Base-by-base conservation (phyloP, 176 grass and related monocot species). In the Saccharum officinarum region DNA sequence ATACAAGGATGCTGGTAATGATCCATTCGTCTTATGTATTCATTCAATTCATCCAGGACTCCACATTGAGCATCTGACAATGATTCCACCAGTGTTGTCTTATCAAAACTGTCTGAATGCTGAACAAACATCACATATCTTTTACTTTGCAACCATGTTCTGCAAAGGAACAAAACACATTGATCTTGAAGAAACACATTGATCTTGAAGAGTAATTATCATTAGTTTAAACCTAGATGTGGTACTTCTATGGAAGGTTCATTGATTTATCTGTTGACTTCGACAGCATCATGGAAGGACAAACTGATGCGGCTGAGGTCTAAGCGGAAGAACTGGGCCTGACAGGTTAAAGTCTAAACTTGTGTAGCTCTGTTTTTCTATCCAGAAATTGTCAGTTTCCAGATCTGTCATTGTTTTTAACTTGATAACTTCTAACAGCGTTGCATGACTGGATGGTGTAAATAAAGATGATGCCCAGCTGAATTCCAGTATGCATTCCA, bases 1-100 rank as follows among this genome's bases (percentile, higher is more conserved):
- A 76, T 98, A 98, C 91, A 98, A 83, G 78, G 92, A 95, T 87
- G 95, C 95, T 15, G 95, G 95, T 98, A 90, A 85, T 49, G 14
- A 57, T 86, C 30, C 34, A 75, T 31, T 71, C 4, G 3, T 79
- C 0, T 78, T 78, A 50, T 71, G 9, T 13, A 13, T 23, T 55
- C 75, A 33, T 75, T 83, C 5, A 1, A 33, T 80, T 13, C 63
- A 63, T 69, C 64, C 12, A 61, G 8, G 1, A 33, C 34, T 59
- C 20, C 26, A 25, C 55, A 45, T 7, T 34, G 60, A 15, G 18
- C 36, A 42, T 79, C 9, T 55, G 13, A 81, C 10, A 28, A 69
- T 20, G 4, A 66, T 1, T 69, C n/a, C 5, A 60, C 39, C 5
- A 33, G n/a, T 67, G 13, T 11, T 75, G 7, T 71, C 1, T 38